These are phyloP conservation scores for Phytophthora tubulina DNA, from an alignment of 352 stramenopile genomes.

Conservation along the genomic window DNA sequence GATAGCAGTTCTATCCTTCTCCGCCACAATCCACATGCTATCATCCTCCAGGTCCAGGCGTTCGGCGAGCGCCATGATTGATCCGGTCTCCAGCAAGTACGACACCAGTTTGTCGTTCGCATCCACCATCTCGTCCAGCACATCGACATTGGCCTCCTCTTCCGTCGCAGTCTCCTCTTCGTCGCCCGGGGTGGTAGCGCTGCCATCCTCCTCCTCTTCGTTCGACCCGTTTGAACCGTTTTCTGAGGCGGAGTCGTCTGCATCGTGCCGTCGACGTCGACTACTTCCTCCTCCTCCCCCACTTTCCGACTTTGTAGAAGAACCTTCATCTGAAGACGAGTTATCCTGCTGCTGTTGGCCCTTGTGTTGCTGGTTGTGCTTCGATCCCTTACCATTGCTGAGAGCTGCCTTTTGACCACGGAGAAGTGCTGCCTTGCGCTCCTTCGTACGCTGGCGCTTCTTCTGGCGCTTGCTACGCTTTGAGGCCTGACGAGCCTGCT, in stretches of 20 bases:
- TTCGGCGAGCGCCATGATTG: conserved; percentile 87
- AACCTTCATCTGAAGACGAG: conserved; percentile 68
- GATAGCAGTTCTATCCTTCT: conserved; percentile 88
- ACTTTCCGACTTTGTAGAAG: conserved; percentile 46
- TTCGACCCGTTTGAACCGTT: conserved; percentile 63
- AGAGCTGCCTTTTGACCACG: conserved; percentile 47
- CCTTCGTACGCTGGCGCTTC: conserved; percentile 86
- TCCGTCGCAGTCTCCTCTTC: conserved; percentile 44
- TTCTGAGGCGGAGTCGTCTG: conserved; percentile 66
- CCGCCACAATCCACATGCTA: conserved; percentile 84
- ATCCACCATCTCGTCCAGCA: conserved; percentile 86
- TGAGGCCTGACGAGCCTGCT: conserved; percentile 89
- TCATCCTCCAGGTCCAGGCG: conserved; percentile 86
- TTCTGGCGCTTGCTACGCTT: conserved; percentile 90
- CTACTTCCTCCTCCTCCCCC: conserved; percentile 27
- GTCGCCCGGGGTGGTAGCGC: conserved; percentile 38
- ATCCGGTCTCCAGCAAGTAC: conserved; percentile 87
- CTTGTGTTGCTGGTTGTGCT: conserved; percentile 52
- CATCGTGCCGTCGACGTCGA: conserved; percentile 57
- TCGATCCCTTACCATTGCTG: conserved; percentile 41
- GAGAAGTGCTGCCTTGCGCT: conserved; percentile 77
- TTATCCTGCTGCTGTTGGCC: conserved; percentile 52
- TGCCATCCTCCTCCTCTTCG: conserved; percentile 55
- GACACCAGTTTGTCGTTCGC: conserved; percentile 88
- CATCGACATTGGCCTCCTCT: conserved; percentile 65